Base-by-base conservation (phyloP, 2,329 filamentous ascomycete species). In the Colletotrichum simmondsii region DNA sequence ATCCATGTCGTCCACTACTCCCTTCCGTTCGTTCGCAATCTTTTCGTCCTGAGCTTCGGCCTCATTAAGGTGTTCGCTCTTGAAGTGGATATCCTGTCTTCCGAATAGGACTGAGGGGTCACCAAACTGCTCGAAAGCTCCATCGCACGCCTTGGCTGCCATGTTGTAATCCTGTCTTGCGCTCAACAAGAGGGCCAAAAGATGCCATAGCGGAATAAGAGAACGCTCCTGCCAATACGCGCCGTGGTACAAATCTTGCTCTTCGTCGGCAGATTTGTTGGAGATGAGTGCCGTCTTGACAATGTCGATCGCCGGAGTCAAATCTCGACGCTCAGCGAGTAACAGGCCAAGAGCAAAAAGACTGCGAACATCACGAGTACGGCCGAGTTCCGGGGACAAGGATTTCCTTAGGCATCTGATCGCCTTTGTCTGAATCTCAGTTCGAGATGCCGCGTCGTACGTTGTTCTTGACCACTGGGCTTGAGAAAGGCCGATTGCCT, bases 381-480 rank as follows among this genome's bases (percentile, higher is more conserved):
- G 89, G 52, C 91, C 90, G 58, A 91, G 89, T 60, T 92, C 91
- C 4, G 92, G 89, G 1, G 91, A 89, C 22, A 97, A 83, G 10
- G 94, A 93, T 78, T 90, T 93, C 56, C 92, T 91, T 61, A 98
- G 88, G 74, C 91, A 92, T 75, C 91, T 88, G 49, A 97, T 91
- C 2, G 96, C 95, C 79, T 94, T 92, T 49, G 89, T 87, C 78
- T 97, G 95, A 56, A 96, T 90, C 61, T 93, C 90, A 6, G 91
- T 88, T 73, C 97, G 90, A 22, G 88, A 86, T 53, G 92, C 88
- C 28, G 92, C 92, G 75, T 98, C 92, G 71, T 92, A 94, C 0
- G 95, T 98, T 78, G 92, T 88, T 65, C 92, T 90, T 57, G 95
- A 94, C 95, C 95, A 98, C 75, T 96, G 92, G 2, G 95, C 94